Conservation (phyloP, 1,284 basidiomycete genomes). For the Puccinia hordei region DNA sequence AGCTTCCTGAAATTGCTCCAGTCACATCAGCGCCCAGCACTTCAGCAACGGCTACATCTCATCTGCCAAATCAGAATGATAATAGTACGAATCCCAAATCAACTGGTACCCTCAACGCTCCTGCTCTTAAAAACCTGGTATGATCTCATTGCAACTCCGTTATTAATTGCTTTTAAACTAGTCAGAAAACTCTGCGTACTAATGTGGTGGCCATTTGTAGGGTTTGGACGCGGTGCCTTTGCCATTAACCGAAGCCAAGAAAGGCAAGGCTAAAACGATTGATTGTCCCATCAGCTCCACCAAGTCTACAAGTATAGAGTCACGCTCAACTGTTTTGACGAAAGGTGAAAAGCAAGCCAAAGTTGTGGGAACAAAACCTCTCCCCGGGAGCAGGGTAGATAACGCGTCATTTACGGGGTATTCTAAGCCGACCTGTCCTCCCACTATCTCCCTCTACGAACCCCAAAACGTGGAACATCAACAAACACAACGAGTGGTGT, state of each 20-base stretch:
- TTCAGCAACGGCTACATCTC: background rate
- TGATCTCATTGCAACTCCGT: background rate
- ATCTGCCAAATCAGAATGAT: background rate
- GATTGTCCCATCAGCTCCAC: background rate
- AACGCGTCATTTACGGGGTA: background rate
- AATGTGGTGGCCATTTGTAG: background rate
- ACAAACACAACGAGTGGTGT: background rate
- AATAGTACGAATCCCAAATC: background rate
- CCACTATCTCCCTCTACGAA: background rate
- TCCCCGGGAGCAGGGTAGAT: background rate
- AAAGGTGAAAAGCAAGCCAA: background rate
- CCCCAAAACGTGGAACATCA: background rate
- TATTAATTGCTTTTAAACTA: background rate
- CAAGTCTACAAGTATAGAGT: background rate
- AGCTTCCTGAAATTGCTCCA: background rate
- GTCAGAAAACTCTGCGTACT: background rate
- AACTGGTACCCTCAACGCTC: too few species aligned
- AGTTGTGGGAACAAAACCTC: background rate
- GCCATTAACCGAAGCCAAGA: background rate
- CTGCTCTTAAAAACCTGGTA: background rate
- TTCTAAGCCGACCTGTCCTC: conserved; percentile 1
- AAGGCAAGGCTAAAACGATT: background rate
- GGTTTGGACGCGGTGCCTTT: background rate
- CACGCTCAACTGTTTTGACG: background rate
- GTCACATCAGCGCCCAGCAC: background rate